Evolutionary conservation across 495 filamentous ascomycete species (phyloP).

Genomic region (Cryomyces minteri): DNA sequence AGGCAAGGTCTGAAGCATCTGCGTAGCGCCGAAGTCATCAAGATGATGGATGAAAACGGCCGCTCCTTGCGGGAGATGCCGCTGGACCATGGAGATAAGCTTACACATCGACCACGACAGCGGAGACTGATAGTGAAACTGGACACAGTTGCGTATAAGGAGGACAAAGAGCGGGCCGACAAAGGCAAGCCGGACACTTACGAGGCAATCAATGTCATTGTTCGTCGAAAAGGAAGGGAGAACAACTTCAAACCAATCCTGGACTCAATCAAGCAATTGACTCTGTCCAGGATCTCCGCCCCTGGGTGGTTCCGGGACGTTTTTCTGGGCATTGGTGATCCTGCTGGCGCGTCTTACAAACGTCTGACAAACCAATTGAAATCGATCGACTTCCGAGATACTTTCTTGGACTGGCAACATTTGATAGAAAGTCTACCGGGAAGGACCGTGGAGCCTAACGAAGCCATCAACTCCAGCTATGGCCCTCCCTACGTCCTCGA

Average conservation of each 20-base stretch:
- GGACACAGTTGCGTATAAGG: constrained; percentile 61
- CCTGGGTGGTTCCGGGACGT: constrained; percentile 92
- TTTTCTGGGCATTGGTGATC: constrained; percentile 91
- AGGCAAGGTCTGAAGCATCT: constrained; percentile 48
- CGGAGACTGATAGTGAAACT: constrained; percentile 63
- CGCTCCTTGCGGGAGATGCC: constrained; percentile 46
- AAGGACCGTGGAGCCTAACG: constrained; percentile 60
- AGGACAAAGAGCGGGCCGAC: constrained; percentile 44
- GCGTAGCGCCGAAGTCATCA: constrained; percentile 70
- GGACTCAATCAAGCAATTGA: constrained; percentile 74
- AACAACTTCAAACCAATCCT: constrained; percentile 96
- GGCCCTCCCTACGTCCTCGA: constrained; percentile 75
- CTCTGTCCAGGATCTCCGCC: constrained; percentile 68
- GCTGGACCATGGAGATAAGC: constrained; percentile 30
- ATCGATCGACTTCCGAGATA: constrained; percentile 78
- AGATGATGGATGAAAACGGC: constrained; percentile 79
- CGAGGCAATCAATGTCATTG: constrained; percentile 67
- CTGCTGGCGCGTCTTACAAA: constrained; percentile 68
- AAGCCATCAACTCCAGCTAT: constrained; percentile 52
- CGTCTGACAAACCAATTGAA: constrained; percentile 59
- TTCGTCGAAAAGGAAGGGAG: constrained; percentile 70
- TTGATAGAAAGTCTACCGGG: constrained; percentile 73
- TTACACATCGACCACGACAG: constrained; percentile 32
- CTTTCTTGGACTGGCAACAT: constrained; percentile 91
- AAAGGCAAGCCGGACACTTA: constrained; percentile 62